Conservation (phyloP, 1,284 basidiomycete species). For the Earliella scabrosa region DNA sequence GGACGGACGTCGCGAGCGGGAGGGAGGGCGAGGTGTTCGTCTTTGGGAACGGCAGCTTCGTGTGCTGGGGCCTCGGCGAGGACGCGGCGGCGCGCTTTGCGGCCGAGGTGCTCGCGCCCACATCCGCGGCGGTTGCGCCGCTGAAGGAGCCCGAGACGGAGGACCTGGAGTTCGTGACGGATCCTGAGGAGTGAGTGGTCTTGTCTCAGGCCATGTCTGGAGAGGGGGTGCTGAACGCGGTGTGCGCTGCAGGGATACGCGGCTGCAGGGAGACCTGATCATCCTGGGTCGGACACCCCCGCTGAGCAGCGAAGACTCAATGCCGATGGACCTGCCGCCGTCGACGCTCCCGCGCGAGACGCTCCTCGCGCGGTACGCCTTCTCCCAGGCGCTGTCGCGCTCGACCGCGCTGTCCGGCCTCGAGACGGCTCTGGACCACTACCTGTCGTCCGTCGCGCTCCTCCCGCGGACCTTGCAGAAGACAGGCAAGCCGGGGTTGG, state of each 20-base stretch:
- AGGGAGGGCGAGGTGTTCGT: constrained; percentile 86
- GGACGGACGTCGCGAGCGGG: constrained; percentile 52
- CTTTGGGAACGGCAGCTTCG: constrained; percentile 84
- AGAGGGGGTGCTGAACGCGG: not conserved
- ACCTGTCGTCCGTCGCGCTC: constrained; percentile 79
- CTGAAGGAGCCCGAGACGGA: constrained; percentile 82
- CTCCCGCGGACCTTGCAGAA: constrained; percentile 76
- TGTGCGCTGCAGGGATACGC: constrained; percentile 60
- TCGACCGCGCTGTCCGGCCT: constrained; percentile 85
- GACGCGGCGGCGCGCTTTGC: constrained; percentile 76
- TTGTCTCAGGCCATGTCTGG: constrained; percentile 4
- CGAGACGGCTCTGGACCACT: constrained; percentile 81
- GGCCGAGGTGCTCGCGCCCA: constrained; percentile 60
- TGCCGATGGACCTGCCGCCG: constrained; percentile 49
- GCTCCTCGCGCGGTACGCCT: constrained; percentile 84
- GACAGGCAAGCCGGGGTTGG: constrained; percentile 83
- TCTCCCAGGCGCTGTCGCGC: constrained; percentile 86
- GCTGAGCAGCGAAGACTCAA: constrained; percentile 46
- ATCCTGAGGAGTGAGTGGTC: constrained; percentile 76
- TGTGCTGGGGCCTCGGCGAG: constrained; percentile 88
- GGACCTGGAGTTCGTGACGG: constrained; percentile 89
- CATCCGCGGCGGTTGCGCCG: constrained; percentile 62
- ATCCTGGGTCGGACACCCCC: constrained; percentile 77
- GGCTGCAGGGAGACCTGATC: constrained; percentile 87
- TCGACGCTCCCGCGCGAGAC: constrained; percentile 64